Evolutionary conservation across 129 eudicot species (phyloP).

Genomic region (Flaveria brownii): DNA sequence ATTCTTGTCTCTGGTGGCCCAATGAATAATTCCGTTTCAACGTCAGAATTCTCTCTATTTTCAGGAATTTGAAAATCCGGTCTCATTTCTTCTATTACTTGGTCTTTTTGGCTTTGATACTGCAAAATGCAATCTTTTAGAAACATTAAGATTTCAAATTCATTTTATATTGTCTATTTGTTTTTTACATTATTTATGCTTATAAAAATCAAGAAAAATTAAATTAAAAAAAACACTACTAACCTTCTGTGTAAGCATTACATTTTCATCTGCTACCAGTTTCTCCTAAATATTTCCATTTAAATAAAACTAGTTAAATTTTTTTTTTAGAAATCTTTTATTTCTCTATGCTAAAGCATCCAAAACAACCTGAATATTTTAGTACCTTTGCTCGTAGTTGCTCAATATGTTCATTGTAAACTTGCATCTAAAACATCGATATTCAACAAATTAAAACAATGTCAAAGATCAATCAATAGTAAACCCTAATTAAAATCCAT

Average conservation of each 20-base stretch:
- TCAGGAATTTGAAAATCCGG: slow-evolving; percentile 36
- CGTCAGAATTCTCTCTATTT: slow-evolving; percentile 67
- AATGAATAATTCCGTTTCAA: slow-evolving; percentile 85
- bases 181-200: background rate
- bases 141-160: background rate
- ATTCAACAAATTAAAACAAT: slow-evolving; percentile 6
- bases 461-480: slow-evolving; percentile 9
- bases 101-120: slow-evolving; percentile 31
- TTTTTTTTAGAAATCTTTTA: no score
- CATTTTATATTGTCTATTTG: background rate
- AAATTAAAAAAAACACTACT: slow-evolving; percentile 4
- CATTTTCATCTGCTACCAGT: slow-evolving; percentile 68
- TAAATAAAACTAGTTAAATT: background rate
- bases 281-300: slow-evolving; percentile 57
- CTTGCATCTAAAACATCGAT: slow-evolving; percentile 58
- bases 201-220: background rate
- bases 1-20: slow-evolving; percentile 69
- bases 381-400: slow-evolving; percentile 70
- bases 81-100: slow-evolving; percentile 40
- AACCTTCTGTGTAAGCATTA: slow-evolving; percentile 68
- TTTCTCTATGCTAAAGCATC: background rate
- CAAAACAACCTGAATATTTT: background rate
- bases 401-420: slow-evolving; percentile 69
- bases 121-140: slow-evolving; percentile 19
- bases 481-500: slow-evolving; percentile 18